Base-by-base conservation (phyloP, 768 basidiomycete species). In the Asterophora lycoperdoides region DNA sequence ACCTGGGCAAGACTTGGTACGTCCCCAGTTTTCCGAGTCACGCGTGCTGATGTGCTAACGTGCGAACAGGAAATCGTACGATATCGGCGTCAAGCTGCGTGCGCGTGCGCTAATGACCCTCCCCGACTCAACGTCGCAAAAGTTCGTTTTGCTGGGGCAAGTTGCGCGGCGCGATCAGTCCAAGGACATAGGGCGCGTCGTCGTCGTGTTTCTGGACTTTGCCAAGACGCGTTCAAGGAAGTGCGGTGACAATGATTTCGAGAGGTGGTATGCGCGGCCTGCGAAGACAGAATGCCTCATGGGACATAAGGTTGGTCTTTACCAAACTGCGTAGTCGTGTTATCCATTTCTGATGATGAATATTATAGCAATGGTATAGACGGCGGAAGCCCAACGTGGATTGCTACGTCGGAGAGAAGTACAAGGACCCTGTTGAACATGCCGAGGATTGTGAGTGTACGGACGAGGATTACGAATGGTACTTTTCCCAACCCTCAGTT, bases 391-490 rank as follows among this genome's bases (percentile, higher is more conserved):
- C 78, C 0, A 76, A 87, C 47, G 89, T 84, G 1, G 74, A 91
- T 46, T 99, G 96, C 56, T 96, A 89, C 55, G 85, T 99, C 11
- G 91, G 89, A 0, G 74, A 93, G 46, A 91, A 96, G 67, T 99
- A 88, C 69, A 68, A 74, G 28, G 94, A 96, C 60, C 93, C 94
- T 0, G 80, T 86, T 8, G 83, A 76, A 18, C 82, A 89, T 49
- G 89, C 93, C 47, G 92, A 94, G 38, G 69, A 76, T 44, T 99
- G 96, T 63, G 62, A 77, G 14, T 99, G 96, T 61, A 75, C 77
- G 1, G 87, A 92, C 54, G 83, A 82, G 10, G 96, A 99, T 63
- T 99, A 82, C 58, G 96, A 99, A 65, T 99, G 95, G 93, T 94
- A 56, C 17, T 55, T 15, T 7, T 39, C 41, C n/a, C 17, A 28